phyloP scores from a whole-genome alignment of 2,329 filamentous ascomycete genomes.

The Ceratocystis diversiconidia region DNA sequence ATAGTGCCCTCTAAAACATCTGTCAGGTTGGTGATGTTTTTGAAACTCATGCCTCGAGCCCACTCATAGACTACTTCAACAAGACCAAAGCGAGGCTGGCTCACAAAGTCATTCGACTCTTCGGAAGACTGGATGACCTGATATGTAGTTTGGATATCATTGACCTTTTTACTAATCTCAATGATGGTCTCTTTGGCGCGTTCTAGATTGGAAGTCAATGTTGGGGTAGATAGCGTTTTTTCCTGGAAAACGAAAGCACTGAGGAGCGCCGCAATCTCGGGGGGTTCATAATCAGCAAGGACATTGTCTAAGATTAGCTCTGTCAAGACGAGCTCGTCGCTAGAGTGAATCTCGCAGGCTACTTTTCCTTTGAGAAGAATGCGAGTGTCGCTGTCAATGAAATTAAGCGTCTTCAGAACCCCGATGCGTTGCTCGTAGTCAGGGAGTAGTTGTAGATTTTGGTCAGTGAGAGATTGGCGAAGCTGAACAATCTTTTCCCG shows the following conservation, averaged over 20 bases:
- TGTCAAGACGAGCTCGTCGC: slow-evolving; percentile 88
- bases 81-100: slow-evolving; percentile 74
- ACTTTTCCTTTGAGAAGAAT: slow-evolving; percentile 97
- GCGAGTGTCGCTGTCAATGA: slow-evolving; percentile 73
- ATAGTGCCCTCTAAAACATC: slow-evolving; percentile 97
- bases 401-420: slow-evolving; percentile 80
- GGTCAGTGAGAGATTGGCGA: slow-evolving; percentile 81
- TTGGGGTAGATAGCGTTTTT: slow-evolving; percentile 72
- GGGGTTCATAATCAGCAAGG: slow-evolving; percentile 83
- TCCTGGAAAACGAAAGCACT: slow-evolving; percentile 97
- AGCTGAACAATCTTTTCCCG: slow-evolving; percentile 83
- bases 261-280: slow-evolving; percentile 87
- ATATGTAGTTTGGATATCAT: slow-evolving; percentile 72
- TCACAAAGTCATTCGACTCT: slow-evolving; percentile 84
- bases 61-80: slow-evolving; percentile 98
- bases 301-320: slow-evolving; percentile 95
- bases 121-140: slow-evolving; percentile 86
- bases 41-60: slow-evolving; percentile 96
- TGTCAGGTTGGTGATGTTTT: slow-evolving; percentile 89
- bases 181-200: slow-evolving; percentile 75
- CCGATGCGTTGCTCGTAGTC: slow-evolving; percentile 93
- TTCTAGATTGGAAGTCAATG: slow-evolving; percentile 67
- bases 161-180: slow-evolving; percentile 82
- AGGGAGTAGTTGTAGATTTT: slow-evolving; percentile 86
- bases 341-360: slow-evolving; percentile 93